Evolutionary conservation across 129 eudicot genomes (phyloP).

Genomic region (Chrysanthemum lavandulifolium): DNA sequence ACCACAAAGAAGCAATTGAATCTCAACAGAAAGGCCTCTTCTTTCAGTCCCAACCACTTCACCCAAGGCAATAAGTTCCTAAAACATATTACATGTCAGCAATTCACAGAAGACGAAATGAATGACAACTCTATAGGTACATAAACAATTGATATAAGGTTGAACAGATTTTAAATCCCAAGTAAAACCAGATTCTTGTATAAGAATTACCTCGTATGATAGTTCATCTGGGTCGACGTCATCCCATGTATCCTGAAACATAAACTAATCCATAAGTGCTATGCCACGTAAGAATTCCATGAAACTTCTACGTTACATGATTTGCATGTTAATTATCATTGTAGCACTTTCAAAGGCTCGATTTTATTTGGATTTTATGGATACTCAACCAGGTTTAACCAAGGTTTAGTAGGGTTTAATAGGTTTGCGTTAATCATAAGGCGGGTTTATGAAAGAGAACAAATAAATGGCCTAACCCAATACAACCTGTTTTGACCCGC

Average conservation of each 20-base stretch:
- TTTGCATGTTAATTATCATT: no score
- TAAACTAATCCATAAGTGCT: constrained; percentile 1
- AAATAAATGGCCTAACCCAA: no score
- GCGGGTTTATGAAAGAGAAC: no score
- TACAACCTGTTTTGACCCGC: no score
- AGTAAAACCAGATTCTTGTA: not conserved
- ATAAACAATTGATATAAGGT: not conserved
- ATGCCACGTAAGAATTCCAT: not conserved
- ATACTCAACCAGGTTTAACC: no score
- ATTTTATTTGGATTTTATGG: no score
- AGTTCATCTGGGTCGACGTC: constrained; percentile 95
- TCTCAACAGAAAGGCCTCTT: constrained; percentile 83
- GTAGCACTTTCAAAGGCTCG: no score
- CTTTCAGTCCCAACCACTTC: constrained; percentile 94
- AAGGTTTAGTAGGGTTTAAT: no score
- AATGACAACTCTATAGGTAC: not conserved
- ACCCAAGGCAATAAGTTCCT: constrained; percentile 89
- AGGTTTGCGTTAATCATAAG: no score
- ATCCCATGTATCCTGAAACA: constrained; percentile 77
- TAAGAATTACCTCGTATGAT: constrained; percentile 74
- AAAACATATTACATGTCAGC: constrained; percentile 10
- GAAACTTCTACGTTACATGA: not conserved
- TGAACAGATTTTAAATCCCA: not conserved
- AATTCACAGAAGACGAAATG: constrained; percentile 3
- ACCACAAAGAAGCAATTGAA: constrained; percentile 82